Conservation (phyloP, 768 basidiomycete species). For the Glaciozyma antarctica region DNA sequence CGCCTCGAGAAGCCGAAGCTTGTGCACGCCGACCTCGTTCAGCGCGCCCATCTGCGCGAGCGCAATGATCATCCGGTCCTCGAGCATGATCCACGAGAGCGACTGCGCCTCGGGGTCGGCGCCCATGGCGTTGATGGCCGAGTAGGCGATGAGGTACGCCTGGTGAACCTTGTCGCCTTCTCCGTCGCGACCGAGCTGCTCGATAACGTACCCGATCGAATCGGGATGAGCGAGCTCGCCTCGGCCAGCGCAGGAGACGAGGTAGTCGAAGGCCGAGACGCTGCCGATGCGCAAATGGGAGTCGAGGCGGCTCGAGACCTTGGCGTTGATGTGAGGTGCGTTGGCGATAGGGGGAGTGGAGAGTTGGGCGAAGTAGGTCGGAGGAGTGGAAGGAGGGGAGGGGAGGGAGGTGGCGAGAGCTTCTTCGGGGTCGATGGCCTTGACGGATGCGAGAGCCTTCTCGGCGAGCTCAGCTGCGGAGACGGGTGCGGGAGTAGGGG, state of each 20-base stretch:
- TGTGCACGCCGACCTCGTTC: slow-evolving; percentile 70
- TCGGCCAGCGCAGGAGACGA: not conserved
- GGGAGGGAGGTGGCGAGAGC: slow-evolving; percentile 7
- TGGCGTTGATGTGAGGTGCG: slow-evolving; percentile 9
- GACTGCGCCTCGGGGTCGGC: slow-evolving; percentile 47
- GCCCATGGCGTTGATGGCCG: slow-evolving; percentile 47
- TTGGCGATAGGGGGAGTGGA: slow-evolving; percentile 21
- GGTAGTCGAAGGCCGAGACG: not conserved
- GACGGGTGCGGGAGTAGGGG: slow-evolving; percentile 20
- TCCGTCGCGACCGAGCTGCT: slow-evolving; percentile 55
- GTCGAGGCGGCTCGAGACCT: not conserved
- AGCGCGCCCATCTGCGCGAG: slow-evolving; percentile 70
- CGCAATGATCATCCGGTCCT: slow-evolving; percentile 82
- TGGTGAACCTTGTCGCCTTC: slow-evolving; percentile 52
- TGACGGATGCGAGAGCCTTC: not conserved
- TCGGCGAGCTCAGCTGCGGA: slow-evolving; percentile 9
- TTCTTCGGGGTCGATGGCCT: not conserved
- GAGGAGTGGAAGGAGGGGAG: slow-evolving; percentile 22
- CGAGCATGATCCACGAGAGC: slow-evolving; percentile 62
- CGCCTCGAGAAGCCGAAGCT: slow-evolving; percentile 62
- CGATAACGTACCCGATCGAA: slow-evolving; percentile 56
- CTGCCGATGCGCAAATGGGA: not conserved
- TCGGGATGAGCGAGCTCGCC: slow-evolving; percentile 49
- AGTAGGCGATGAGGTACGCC: slow-evolving; percentile 62
- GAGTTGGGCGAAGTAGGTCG: slow-evolving; percentile 24